Conservation (phyloP, 2,329 filamentous ascomycete species). For the Phialophora chinensis region DNA sequence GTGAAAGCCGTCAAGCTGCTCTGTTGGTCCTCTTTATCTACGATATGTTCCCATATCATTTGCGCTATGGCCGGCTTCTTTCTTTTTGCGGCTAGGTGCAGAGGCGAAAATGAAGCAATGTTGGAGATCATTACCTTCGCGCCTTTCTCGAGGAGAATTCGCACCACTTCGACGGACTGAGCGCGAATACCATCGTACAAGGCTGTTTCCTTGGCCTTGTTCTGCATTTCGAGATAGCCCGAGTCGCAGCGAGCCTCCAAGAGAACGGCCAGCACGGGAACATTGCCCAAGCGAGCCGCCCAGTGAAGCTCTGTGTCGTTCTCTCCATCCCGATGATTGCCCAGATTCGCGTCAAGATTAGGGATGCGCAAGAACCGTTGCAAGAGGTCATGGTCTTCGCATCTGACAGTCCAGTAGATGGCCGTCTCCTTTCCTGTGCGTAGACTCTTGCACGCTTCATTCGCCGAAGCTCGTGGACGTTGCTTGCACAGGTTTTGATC, state of each 20-base stretch:
- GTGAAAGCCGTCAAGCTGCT: background rate
- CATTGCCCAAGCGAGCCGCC: background rate
- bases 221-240: background rate
- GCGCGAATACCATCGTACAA: background rate
- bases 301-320: background rate
- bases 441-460: background rate
- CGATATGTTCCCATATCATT: background rate
- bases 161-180: background rate
- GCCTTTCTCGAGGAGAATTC: background rate
- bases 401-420: slow-evolving; percentile 1
- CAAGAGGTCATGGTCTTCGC: background rate
- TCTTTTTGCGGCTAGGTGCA: background rate
- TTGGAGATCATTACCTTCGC: background rate
- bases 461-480: background rate
- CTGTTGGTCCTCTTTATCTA: background rate
- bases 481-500: background rate
- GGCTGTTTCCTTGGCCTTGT: background rate
- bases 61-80: background rate
- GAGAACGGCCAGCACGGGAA: background rate
- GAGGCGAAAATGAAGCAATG: background rate
- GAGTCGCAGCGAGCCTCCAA: background rate
- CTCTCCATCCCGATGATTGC: background rate
- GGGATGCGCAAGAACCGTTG: background rate
- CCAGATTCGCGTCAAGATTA: background rate
- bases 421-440: background rate